Percentiles rank a stretch among this genome's conserved stretches.
phyloP scores from a whole-genome alignment of 1,284 basidiomycete species.

The Pulveroboletus sp. region DNA sequence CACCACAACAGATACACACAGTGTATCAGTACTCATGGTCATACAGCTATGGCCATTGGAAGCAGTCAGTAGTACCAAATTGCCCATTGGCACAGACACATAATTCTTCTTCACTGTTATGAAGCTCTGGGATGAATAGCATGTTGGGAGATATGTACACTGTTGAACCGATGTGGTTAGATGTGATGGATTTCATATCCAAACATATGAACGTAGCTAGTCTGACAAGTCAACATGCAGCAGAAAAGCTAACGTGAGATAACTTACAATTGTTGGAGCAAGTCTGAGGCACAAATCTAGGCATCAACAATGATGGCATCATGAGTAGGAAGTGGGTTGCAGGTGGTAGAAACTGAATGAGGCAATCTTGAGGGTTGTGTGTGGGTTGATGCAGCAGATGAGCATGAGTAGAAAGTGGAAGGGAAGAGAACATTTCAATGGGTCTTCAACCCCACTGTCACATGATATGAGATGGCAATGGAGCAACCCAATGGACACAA shows the following conservation, averaged over 20 bases:
- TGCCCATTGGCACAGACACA: background rate
- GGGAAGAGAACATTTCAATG: background rate
- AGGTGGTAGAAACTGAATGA: too few relatives aligned
- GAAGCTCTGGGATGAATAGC: constrained; percentile 6
- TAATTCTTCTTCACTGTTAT: background rate
- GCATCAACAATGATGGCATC: background rate
- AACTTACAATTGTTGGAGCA: background rate
- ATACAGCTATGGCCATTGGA: background rate
- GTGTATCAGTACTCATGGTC: background rate
- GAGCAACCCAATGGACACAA: background rate
- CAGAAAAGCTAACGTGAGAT: background rate
- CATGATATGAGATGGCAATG: background rate
- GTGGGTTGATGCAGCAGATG: too few relatives aligned
- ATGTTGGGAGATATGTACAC: constrained; percentile 11
- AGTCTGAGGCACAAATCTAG: background rate
- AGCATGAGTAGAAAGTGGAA: too few relatives aligned
- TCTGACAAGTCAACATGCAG: background rate
- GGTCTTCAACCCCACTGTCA: background rate
- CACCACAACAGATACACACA: background rate
- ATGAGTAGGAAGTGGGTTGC: too few relatives aligned
- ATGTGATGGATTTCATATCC: background rate
- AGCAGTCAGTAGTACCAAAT: background rate
- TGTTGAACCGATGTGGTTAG: background rate
- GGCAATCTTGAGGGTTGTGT: too few relatives aligned
- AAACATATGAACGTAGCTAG: background rate